These are phyloP conservation scores for Coemansia sp. DNA, from an alignment of 192 early-diverging fungal species.

Conservation along the genomic window DNA sequence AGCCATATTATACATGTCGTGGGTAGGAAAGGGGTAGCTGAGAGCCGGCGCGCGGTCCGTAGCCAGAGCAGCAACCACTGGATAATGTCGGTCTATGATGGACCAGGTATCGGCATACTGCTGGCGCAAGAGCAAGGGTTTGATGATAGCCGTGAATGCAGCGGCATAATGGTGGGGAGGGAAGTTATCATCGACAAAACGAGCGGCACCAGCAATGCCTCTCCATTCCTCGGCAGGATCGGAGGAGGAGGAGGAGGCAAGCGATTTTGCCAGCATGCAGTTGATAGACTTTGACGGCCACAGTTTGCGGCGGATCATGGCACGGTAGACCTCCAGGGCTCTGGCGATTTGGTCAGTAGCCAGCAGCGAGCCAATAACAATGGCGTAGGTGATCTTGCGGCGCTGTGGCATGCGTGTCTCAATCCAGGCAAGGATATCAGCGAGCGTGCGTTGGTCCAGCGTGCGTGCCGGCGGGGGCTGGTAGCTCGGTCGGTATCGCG, in stretches of 20 bases:
- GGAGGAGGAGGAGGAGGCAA: constrained; percentile 3
- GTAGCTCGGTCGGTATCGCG: constrained; percentile 12
- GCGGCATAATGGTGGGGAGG: constrained; percentile 34
- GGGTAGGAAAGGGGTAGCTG: constrained; percentile 23
- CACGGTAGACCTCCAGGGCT: constrained; percentile 31
- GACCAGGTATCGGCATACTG: constrained; percentile 21
- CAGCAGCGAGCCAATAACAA: constrained; percentile 27
- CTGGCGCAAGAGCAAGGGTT: constrained; percentile 7
- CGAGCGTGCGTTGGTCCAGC: constrained; percentile 1
- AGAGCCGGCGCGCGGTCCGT: neutral
- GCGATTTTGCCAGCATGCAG: constrained; percentile 38
- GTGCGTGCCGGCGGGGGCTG: constrained; percentile 4
- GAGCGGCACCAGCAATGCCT: neutral
- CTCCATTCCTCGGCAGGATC: no score
- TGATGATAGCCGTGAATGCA: constrained; percentile 21
- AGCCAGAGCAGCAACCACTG: constrained; percentile 1
- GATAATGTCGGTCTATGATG: constrained; percentile 27
- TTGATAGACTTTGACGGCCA: constrained; percentile 36
- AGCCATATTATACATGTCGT: constrained; percentile 31
- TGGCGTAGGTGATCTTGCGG: constrained; percentile 16
- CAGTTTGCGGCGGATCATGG: constrained; percentile 22
- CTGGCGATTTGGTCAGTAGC: neutral
- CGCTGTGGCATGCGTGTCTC: constrained; percentile 10
- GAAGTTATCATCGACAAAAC: constrained; percentile 20
- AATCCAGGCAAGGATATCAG: constrained; percentile 19